These are phyloP conservation scores for Bidens hawaiensis DNA, from an alignment of 140 eudicot genomes.

Conservation along the genomic window DNA sequence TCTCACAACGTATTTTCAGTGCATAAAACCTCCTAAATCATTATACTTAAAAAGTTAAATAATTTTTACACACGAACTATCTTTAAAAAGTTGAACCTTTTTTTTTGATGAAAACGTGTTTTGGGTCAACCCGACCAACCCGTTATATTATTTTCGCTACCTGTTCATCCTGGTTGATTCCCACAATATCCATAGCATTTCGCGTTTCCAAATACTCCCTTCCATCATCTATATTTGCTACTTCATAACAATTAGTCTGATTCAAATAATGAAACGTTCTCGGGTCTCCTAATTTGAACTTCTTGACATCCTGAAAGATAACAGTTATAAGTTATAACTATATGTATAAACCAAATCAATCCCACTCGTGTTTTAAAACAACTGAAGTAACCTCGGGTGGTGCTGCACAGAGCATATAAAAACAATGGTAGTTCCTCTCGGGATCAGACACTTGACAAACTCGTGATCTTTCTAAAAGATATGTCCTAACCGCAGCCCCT, in stretches of 20 bases:
- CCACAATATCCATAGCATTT: slow-evolving; percentile 92
- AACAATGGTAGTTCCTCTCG: slow-evolving; percentile 87
- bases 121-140: neutral
- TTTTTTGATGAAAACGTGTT: neutral
- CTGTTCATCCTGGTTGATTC: slow-evolving; percentile 87
- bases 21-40: no score
- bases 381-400: slow-evolving; percentile 65
- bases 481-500: slow-evolving; percentile 84
- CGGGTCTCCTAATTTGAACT: slow-evolving; percentile 73
- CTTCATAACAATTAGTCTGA: slow-evolving; percentile 81
- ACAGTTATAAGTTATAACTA: neutral
- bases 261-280: slow-evolving; percentile 76
- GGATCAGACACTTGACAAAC: slow-evolving; percentile 93
- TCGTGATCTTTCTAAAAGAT: slow-evolving; percentile 89
- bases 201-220: slow-evolving; percentile 87
- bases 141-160: slow-evolving; percentile 26
- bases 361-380: neutral
- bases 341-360: neutral
- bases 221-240: slow-evolving; percentile 81
- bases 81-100: neutral
- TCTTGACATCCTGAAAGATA: slow-evolving; percentile 61
- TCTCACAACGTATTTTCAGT: no score
- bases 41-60: no score
- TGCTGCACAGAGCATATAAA: slow-evolving; percentile 93
- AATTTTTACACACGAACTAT: neutral